Conservation (phyloP, 2,329 filamentous ascomycete genomes). For the Kalmusia sp. region DNA sequence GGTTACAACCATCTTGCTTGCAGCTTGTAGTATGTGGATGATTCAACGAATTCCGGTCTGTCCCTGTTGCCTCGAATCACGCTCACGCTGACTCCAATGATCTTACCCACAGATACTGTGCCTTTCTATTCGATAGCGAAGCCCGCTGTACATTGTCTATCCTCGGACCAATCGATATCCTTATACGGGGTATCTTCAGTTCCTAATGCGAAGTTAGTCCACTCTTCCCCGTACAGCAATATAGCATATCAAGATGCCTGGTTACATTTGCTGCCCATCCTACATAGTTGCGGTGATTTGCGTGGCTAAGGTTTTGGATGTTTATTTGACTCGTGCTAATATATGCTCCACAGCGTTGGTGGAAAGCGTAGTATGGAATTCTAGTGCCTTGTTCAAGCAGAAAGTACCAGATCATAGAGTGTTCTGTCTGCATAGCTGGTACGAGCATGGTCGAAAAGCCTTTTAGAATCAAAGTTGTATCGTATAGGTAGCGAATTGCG, state of each 20-base stretch:
- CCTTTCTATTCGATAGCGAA: conserved; percentile 7
- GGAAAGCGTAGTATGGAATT: conserved; percentile 3
- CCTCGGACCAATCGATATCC: conserved; percentile 2
- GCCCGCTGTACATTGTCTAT: neutral
- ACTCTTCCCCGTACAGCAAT: neutral
- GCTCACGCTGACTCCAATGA: conserved; percentile 1
- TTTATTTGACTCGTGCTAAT: neutral
- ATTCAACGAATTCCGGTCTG: conserved; percentile 6
- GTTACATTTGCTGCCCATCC: conserved; percentile 6
- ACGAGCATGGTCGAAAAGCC: conserved; percentile 9
- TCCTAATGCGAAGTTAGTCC: neutral
- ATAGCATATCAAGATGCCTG: conserved; percentile 3
- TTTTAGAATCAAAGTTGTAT: conserved; percentile 3
- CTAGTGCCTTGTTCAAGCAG: neutral
- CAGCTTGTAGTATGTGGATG: neutral
- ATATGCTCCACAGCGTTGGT: neutral
- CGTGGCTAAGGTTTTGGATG: neutral
- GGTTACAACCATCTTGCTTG: neutral
- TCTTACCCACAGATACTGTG: conserved; percentile 2
- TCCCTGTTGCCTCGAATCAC: conserved; percentile 9
- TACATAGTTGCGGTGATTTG: neutral
- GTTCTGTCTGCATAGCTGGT: neutral
- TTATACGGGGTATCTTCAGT: neutral
- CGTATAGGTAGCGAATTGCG: conserved; percentile 2
- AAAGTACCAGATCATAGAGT: conserved; percentile 11